Base-by-base conservation (phyloP, 345 rosid species). In the Aethionema arabicum region DNA sequence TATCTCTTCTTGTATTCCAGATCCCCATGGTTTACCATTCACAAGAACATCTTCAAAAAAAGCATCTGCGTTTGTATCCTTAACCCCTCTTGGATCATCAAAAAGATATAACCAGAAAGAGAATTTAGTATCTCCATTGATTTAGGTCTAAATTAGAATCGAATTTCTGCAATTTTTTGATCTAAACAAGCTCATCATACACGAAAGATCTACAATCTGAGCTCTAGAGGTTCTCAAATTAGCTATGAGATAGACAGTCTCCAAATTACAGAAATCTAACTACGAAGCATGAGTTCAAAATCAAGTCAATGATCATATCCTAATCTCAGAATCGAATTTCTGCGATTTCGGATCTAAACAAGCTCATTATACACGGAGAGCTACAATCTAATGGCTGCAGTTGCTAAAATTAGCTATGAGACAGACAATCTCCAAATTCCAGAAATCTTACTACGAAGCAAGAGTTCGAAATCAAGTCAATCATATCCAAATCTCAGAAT, bases 21-120 rank as follows among this genome's bases (percentile, higher is more conserved):
- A 77, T 33, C 73, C 74, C 98, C 93, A 92, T 56, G 82, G 82
- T 42, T 83, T 82, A 45, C 87, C 91, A 46, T 80, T 86, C 60
- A 92, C 89, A 51, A 92, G 79, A 61, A 89, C 95, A 45, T 92
- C 93, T 32, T 85, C 91, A 11, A 89, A 83, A 56, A 91, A 91
- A 51, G 79, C 63, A 54, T 82, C 89, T 49, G 82, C 87, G 29
- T 80, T 77, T 2, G 82, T 47, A 21, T 81, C 95, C 42, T 72
- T 74, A 82, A 91, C 49, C 90, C 83, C 73, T 96, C 86, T 54
- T 8, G 10, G 66, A 48, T 21, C 49, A 21, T 6, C 51, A 65
- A 47, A 58, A 3, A 8, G 16, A 43, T 58, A 47, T 10, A 56
- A n/a, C n/a, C n/a, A 39, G 6, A 56, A 1, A n/a, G 27, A 62